A percentile compares a stretch with the other conserved stretches of the same genome.
Evolutionary conservation across 176 grass and related monocot species (phyloP).

Genomic region (Stipa capillata): DNA sequence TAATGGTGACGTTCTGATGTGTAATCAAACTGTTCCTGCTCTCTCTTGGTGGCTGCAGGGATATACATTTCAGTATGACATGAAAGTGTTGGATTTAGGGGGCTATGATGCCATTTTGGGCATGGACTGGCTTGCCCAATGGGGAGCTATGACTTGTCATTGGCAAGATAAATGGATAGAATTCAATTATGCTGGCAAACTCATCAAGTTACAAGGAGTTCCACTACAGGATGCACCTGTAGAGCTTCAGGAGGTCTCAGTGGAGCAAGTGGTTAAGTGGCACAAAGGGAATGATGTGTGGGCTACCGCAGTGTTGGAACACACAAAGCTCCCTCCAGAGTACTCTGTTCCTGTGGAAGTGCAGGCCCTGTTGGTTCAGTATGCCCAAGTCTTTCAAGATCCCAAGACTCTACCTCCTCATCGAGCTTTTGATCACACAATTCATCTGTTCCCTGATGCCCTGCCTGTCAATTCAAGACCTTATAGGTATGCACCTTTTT

Average conservation of each 20-base stretch:
- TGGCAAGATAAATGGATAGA: background rate
- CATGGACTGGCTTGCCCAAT: background rate
- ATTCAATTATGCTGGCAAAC: no score
- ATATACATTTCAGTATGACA: background rate
- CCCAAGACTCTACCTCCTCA: background rate
- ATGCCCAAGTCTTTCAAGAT: background rate
- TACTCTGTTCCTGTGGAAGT: background rate
- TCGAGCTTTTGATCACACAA: background rate
- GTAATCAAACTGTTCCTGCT: accelerated
- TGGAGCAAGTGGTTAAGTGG: background rate
- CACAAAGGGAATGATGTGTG: background rate
- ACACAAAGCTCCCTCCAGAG: no score
- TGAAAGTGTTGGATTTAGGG: background rate
- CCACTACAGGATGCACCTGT: no score
- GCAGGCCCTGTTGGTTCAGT: accelerated
- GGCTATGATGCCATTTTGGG: background rate
- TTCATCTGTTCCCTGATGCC: background rate
- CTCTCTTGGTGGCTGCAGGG: background rate
- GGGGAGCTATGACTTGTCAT: background rate
- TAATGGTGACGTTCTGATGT: background rate
- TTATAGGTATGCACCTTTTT: background rate
- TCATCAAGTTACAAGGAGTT: no score
- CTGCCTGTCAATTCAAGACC: background rate
- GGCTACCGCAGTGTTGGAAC: no score
- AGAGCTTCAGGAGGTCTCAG: no score